Conservation (phyloP, 208 protist species). For the Plasmodiophora brassicae region DNA sequence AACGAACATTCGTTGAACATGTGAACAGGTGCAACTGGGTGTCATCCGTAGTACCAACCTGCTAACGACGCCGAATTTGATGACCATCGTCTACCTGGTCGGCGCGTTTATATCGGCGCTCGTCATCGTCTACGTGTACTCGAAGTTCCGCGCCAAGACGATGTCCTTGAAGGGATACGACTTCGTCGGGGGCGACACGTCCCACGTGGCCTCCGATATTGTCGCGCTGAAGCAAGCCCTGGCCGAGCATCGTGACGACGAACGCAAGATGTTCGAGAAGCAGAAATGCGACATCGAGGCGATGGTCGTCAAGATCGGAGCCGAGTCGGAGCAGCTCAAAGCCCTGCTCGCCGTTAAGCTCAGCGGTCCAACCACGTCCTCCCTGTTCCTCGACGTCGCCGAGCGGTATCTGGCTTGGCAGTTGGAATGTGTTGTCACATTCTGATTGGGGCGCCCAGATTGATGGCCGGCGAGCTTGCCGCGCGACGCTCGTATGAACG, state of each 20-base stretch:
- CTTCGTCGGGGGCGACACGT: neutral
- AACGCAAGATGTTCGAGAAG: neutral
- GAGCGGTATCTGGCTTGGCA: too few relatives aligned
- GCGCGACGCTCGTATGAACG: too few relatives aligned
- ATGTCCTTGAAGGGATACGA: neutral
- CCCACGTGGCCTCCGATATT: neutral
- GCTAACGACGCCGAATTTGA: neutral
- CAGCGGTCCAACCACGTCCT: neutral
- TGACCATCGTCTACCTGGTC: neutral
- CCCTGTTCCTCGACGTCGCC: neutral
- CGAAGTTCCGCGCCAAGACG: neutral
- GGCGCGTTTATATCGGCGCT: neutral
- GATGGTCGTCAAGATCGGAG: neutral
- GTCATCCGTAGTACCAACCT: neutral
- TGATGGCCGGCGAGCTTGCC: too few relatives aligned
- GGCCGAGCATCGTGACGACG: neutral
- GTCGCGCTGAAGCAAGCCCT: neutral
- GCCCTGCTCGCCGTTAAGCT: neutral
- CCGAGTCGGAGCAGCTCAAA: slow-evolving; percentile 25
- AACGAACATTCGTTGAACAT: too few relatives aligned
- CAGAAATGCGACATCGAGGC: neutral
- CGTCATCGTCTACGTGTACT: neutral
- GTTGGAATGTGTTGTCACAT: too few relatives aligned
- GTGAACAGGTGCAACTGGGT: too few relatives aligned
- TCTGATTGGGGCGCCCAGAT: too few relatives aligned